phyloP scores from a whole-genome alignment of 2,329 filamentous ascomycete genomes.

The Colletotrichum eleusines region DNA sequence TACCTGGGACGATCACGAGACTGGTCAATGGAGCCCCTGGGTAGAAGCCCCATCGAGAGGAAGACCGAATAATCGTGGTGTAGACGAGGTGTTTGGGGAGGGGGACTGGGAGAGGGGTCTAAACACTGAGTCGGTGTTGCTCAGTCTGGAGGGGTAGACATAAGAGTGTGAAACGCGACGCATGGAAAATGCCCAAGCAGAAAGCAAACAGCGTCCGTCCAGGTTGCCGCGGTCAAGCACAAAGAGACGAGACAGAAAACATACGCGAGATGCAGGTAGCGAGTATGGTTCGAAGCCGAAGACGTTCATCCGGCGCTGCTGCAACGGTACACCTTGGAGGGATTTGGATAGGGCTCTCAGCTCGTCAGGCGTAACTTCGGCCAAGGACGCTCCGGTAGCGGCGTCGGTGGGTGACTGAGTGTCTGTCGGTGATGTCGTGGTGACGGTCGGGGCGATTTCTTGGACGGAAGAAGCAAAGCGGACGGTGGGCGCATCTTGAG shows the following conservation, averaged over 20 bases:
- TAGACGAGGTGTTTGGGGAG: conserved; percentile 11
- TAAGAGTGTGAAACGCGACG: conserved; percentile 38
- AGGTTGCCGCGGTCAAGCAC: conserved; percentile 21
- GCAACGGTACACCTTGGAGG: conserved; percentile 79
- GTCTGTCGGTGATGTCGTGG: conserved; percentile 51
- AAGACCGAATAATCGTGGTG: conserved; percentile 6
- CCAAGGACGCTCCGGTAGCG: conserved; percentile 49
- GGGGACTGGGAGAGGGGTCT: conserved; percentile 13
- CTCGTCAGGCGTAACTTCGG: conserved; percentile 69
- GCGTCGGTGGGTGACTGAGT: conserved; percentile 43
- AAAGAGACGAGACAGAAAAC: conserved; percentile 50
- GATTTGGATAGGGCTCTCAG: conserved; percentile 78
- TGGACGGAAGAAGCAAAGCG: conserved; percentile 79
- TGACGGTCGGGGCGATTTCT: conserved; percentile 69
- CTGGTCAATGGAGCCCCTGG: conserved; percentile 15
- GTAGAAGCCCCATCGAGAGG: conserved; percentile 30
- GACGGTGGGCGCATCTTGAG: conserved; percentile 63
- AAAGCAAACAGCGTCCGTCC: conserved; percentile 26
- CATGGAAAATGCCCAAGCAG: conserved; percentile 31
- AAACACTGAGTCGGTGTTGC: conserved; percentile 26
- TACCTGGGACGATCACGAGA: conserved; percentile 13
- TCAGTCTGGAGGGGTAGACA: conserved; percentile 29
- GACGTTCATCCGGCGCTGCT: conserved; percentile 85
- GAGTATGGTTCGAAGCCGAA: conserved; percentile 94
- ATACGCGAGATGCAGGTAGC: conserved; percentile 84